Conservation (phyloP, 805 yeast species). For the Suhomyces sp. region DNA sequence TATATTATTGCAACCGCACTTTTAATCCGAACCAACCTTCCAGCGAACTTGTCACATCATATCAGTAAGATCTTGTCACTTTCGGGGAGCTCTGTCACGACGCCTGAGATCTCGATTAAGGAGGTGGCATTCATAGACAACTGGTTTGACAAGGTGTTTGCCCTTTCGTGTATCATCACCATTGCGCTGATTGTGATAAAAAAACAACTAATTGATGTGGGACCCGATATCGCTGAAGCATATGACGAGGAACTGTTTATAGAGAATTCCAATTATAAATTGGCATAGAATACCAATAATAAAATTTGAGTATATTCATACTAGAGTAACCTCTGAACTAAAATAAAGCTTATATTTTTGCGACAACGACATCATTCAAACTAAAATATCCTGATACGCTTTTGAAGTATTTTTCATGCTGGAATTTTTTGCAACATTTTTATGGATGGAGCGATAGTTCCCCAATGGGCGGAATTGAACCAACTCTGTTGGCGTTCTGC, state of each 20-base stretch:
- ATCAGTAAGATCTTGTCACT: conserved; percentile 39
- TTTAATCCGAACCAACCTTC: conserved; percentile 48
- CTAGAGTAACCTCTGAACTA: no score
- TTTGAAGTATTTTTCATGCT: no score
- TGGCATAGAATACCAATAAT: conserved; percentile 2
- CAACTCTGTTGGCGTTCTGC: no score
- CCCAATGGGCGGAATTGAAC: no score
- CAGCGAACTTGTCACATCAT: conserved; percentile 42
- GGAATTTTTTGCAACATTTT: no score
- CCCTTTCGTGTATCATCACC: conserved; percentile 40
- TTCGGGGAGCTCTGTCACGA: conserved; percentile 26
- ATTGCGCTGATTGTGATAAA: conserved; percentile 22
- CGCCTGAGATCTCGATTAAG: conserved; percentile 20
- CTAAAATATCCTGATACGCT: no score
- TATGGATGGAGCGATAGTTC: no score
- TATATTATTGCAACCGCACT: conserved; percentile 53
- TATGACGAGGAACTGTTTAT: conserved; percentile 38
- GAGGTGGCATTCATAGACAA: conserved; percentile 49
- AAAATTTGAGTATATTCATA: no score
- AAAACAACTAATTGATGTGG: conserved; percentile 19
- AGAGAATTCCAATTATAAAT: conserved; percentile 15
- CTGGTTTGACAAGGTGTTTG: conserved; percentile 55
- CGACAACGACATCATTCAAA: no score
- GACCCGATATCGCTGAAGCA: conserved; percentile 11
- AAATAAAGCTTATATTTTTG: no score